These are phyloP conservation scores for Platismatia glauca DNA, from an alignment of 495 filamentous ascomycete genomes.

Conservation along the genomic window DNA sequence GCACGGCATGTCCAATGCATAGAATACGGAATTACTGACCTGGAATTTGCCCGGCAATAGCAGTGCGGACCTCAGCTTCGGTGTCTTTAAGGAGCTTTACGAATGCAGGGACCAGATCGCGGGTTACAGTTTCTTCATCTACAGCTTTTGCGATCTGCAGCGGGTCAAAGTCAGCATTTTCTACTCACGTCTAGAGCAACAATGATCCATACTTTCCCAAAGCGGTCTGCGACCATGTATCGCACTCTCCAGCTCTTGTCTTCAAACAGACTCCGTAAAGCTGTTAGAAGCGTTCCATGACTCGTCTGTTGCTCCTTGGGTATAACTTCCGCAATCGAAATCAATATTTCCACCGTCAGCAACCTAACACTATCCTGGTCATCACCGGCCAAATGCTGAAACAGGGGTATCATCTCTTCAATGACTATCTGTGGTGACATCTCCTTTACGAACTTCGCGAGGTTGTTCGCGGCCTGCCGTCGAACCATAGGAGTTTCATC, in stretches of 20 bases:
- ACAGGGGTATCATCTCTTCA: conserved; percentile 97
- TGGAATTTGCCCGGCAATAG: conserved; percentile 94
- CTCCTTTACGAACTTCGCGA: conserved; percentile 94
- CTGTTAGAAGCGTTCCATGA: conserved; percentile 84
- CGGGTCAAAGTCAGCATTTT: conserved; percentile 13
- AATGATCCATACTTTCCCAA: conserved; percentile 67
- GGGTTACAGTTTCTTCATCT: conserved; percentile 87
- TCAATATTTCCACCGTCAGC: conserved; percentile 92
- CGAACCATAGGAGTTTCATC: conserved; percentile 99
- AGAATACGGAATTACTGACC: conserved; percentile 39
- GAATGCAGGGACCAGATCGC: conserved; percentile 93
- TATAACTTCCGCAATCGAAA: conserved; percentile 91
- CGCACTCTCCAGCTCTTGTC: conserved; percentile 98
- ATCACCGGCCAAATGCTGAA: conserved; percentile 89
- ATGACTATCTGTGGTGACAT: conserved; percentile 87
- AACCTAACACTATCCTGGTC: conserved; percentile 96
- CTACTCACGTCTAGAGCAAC: neutral
- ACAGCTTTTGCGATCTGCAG: conserved; percentile 90
- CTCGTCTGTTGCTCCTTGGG: conserved; percentile 96
- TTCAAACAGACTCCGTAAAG: conserved; percentile 85
- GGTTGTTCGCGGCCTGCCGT: conserved; percentile 88
- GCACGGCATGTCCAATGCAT: conserved; percentile 14
- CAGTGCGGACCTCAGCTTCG: conserved; percentile 94
- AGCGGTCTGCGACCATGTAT: conserved; percentile 98
- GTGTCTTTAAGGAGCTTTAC: conserved; percentile 96